Evolutionary conservation across 2,329 filamentous ascomycete genomes (phyloP).

Genomic region (Epichloe scottii): DNA sequence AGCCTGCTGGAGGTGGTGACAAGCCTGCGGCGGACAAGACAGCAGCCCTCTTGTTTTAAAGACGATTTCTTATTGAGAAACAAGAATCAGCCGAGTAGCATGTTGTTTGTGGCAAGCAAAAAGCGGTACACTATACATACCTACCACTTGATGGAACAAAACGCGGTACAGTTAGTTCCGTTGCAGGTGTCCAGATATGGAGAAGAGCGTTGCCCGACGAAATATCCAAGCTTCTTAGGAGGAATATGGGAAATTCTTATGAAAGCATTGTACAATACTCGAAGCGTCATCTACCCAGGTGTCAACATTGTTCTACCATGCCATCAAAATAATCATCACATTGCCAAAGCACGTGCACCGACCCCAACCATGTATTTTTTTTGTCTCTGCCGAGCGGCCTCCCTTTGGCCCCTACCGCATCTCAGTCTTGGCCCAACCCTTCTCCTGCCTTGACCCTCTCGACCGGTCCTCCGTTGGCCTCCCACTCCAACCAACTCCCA

Average conservation of each 20-base stretch:
- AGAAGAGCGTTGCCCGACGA: background rate
- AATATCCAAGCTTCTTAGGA: background rate
- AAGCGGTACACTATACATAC: too few relatives aligned
- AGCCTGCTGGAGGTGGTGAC: conserved; percentile 18
- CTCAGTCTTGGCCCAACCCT: background rate
- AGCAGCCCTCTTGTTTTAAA: conserved; percentile 10
- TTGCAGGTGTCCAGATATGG: background rate
- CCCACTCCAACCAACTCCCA: conserved; percentile 78
- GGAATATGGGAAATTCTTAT: background rate
- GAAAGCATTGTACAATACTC: background rate
- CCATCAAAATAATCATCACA: background rate
- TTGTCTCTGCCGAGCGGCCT: background rate
- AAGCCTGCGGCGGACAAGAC: conserved; percentile 12
- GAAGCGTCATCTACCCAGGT: background rate
- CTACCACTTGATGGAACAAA: background rate
- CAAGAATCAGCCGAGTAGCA: background rate
- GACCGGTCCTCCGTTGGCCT: conserved; percentile 50
- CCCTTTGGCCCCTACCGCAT: background rate
- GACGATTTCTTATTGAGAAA: background rate
- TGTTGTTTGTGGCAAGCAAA: background rate
- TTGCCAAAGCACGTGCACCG: too few relatives aligned
- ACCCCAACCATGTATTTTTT: too few relatives aligned
- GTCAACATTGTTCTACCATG: background rate
- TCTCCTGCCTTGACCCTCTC: conserved; percentile 14
- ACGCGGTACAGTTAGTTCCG: background rate